Conservation (phyloP, 805 yeast species). For the Pichia cephalocereana region DNA sequence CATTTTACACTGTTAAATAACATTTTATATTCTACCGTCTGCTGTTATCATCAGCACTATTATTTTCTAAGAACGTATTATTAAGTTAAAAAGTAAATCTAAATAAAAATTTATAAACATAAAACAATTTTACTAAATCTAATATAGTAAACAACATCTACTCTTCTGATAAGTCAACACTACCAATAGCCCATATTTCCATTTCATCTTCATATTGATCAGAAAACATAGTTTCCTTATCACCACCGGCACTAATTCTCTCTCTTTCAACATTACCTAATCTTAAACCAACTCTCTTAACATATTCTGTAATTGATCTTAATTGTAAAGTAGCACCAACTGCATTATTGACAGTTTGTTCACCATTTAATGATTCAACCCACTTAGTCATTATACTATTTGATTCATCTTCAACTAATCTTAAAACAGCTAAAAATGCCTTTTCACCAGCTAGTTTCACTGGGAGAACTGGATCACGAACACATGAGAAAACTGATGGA, state of each 20-base stretch:
- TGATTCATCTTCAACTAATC: slow-evolving; percentile 58
- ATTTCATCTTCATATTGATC: slow-evolving; percentile 80
- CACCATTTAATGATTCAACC: slow-evolving; percentile 38
- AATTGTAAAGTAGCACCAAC: slow-evolving; percentile 42
- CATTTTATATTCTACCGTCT: too few species aligned
- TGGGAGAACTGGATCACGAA: slow-evolving; percentile 84
- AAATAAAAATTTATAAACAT: not conserved
- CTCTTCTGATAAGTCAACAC: slow-evolving; percentile 37
- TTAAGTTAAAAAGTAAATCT: not conserved
- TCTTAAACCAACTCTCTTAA: slow-evolving; percentile 81
- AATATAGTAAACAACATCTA: not conserved
- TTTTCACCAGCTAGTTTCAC: slow-evolving; percentile 92
- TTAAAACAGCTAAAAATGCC: slow-evolving; percentile 66
- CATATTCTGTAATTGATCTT: slow-evolving; percentile 80
- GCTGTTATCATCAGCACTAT: too few species aligned
- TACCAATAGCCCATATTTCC: slow-evolving; percentile 86
- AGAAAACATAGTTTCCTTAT: slow-evolving; percentile 71
- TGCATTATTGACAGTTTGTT: slow-evolving; percentile 30
- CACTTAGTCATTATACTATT: slow-evolving; percentile 48
- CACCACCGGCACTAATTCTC: slow-evolving; percentile 84
- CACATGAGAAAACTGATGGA: slow-evolving; percentile 70
- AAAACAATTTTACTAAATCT: not conserved
- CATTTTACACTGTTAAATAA: too few species aligned
- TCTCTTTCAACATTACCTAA: slow-evolving; percentile 84
- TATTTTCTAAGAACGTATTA: not conserved